Evolutionary conservation across 73 alveolate species (phyloP), one percentile per base, ranked within the genome.

Genomic region (Effrenium voratum): DNA sequence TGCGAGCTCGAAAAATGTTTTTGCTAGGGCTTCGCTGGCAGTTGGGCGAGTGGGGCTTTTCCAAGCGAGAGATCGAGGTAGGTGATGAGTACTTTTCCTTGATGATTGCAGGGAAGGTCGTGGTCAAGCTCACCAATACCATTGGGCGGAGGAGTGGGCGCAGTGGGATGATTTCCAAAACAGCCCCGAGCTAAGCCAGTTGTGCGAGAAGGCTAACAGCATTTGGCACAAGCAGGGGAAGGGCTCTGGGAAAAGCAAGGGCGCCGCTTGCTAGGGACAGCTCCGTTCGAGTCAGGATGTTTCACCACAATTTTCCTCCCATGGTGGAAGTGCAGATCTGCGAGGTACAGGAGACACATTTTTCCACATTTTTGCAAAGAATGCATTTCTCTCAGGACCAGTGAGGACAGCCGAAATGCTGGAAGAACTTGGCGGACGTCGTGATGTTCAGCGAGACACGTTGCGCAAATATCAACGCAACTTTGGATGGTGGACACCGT

Each of bases 91-190:
- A 76, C 40, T 45, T 2, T 0, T 0, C 34, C 60, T 41, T 76
- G 60, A 24, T 16, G 5, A 43, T 76, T 44, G 87, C 19, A 19
- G 87, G 59, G 36, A 13, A 43, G 60, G 45, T 24, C 38, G 59
- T 76, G 10, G 43, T 76, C 60, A 76, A 24, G 34, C 28, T 76
- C 12, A 1, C 87, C 34, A 12, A 24, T 41, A 38, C 22, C 40
- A 76, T 10, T 76, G 87, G 91, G 43, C 72, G 26, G 91, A 47
- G 15, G 91, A 26, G 5, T 80, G 91, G 91, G 72, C 60, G 40
- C 40, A 44, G 0, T 80, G 91, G 91, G 38, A 44, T 3, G 66
- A 80, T 3, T 38, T 80, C 28, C 91, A 80, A 34, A 3, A 6
- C 4, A 80, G 72, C 91, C 24, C 38, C 44, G 91, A 80, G 72